Base-by-base conservation (phyloP, 2,329 filamentous ascomycete genomes). In the Fusarium multiceps region DNA sequence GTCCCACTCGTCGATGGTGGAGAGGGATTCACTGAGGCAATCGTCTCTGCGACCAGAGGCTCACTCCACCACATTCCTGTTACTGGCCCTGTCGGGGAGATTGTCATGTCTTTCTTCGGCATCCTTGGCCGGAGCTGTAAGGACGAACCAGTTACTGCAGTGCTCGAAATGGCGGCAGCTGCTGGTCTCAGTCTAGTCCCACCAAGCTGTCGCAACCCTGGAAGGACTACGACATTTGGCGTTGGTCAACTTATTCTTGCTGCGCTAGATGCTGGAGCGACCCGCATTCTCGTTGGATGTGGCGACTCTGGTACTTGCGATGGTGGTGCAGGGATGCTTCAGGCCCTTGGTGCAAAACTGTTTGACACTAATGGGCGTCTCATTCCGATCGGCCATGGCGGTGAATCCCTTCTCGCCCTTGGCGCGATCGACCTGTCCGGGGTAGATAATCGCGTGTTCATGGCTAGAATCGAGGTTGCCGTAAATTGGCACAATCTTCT, bases 281-380 rank as follows among this genome's bases (percentile, higher is more conserved):
- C 76, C 11, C 80, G 80, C 10, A 83, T 87, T 48, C 77, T 87
- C 10, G 74, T 87, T 23, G 85, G 85, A 2, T 87, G 85, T 68
- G 85, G 85, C 37, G 85, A 87, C 70, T 87, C 85, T 5, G 85
- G 84, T 7, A 87, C 84, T 7, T 85, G 83, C 40, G 85, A 87
- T 62, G 85, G 83, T 9, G 85, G 85, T 16, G 82, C 82, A 1
- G 85, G 85, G 16, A 86, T 87, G 84, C 81, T 85, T 11, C 85
- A 87, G 66, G 85, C 85, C 4, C 79, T 87, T 8, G 85, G 85
- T 7, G 84, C 79, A 5, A 78, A 78, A 4, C 77, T 87, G 18
- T 63, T 83, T 14, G 81, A 83, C 60, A 50, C 53, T 5, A 64
- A 80, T 25, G 82, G 81, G 3, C 50, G 71, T 6, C 71, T 77